Conservation (phyloP, 768 basidiomycete genomes). For the Cystobasidium tubakii region DNA sequence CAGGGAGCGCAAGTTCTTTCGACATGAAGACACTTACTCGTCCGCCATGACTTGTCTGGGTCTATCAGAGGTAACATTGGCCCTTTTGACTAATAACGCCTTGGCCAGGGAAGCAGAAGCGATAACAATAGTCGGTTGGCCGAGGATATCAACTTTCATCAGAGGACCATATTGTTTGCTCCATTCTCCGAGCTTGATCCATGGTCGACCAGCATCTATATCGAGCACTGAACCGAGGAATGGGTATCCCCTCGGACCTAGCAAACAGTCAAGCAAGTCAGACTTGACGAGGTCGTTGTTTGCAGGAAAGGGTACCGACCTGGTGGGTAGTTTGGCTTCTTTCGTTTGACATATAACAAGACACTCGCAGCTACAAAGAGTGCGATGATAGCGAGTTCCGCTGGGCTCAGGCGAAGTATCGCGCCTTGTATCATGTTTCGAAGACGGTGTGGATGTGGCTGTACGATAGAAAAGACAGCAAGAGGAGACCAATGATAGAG, state of each 20-base stretch:
- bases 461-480: no score
- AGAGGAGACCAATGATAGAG: no score
- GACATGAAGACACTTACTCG: neutral
- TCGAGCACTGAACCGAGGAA: neutral
- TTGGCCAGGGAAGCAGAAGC: neutral
- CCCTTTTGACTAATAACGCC: neutral
- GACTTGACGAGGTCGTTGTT: neutral
- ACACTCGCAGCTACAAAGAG: neutral
- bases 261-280: neutral
- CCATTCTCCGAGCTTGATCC: neutral
- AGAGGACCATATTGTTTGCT: neutral
- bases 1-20: no score
- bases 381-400: neutral
- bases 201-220: neutral
- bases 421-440: neutral
- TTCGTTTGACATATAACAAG: neutral
- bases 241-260: neutral
- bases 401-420: neutral
- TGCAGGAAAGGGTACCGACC: neutral
- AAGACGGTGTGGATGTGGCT: neutral
- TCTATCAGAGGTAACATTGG: neutral
- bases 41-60: neutral
- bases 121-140: neutral
- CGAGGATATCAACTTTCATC: slow-evolving; percentile 2
- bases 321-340: slow-evolving; percentile 1